phyloP scores from a whole-genome alignment of 2,329 filamentous ascomycete species.

The Venturia oleaginea region DNA sequence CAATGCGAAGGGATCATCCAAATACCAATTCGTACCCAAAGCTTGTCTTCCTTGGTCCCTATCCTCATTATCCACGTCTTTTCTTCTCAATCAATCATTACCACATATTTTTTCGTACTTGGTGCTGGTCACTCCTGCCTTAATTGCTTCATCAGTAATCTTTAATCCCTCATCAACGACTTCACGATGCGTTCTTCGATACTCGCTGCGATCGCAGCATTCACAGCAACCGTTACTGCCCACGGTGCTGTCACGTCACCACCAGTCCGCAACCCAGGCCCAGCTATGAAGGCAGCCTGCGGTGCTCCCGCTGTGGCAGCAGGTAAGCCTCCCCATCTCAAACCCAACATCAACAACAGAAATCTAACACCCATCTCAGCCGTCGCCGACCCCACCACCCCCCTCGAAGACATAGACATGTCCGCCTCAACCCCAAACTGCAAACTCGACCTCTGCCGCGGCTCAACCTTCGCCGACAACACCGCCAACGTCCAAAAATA shows the following conservation, averaged over 20 bases:
- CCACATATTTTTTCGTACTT: neutral
- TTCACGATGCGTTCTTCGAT: neutral
- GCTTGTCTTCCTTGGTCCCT: neutral
- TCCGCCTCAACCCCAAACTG: conserved; percentile 1
- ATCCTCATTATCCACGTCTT: neutral
- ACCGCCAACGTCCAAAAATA: conserved; percentile 43
- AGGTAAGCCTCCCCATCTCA: neutral
- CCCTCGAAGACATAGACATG: conserved; percentile 13
- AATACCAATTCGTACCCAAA: neutral
- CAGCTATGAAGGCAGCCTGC: conserved; percentile 45
- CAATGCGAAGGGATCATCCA: neutral
- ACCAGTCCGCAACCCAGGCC: conserved; percentile 40
- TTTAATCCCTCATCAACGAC: neutral
- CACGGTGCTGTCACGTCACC: conserved; percentile 47
- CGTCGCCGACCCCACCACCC: conserved; percentile 11
- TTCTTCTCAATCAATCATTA: neutral
- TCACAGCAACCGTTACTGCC: conserved; percentile 20
- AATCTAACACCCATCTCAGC: neutral
- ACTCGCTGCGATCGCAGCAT: neutral
- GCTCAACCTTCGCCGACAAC: conserved; percentile 49
- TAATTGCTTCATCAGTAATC: neutral
- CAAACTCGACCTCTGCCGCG: conserved; percentile 37
- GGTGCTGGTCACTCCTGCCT: neutral
- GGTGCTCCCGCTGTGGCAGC: conserved; percentile 34
- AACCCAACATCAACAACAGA: neutral